Conservation (phyloP, 2,329 filamentous ascomycete species). For the Pseudocercospora crystallina region DNA sequence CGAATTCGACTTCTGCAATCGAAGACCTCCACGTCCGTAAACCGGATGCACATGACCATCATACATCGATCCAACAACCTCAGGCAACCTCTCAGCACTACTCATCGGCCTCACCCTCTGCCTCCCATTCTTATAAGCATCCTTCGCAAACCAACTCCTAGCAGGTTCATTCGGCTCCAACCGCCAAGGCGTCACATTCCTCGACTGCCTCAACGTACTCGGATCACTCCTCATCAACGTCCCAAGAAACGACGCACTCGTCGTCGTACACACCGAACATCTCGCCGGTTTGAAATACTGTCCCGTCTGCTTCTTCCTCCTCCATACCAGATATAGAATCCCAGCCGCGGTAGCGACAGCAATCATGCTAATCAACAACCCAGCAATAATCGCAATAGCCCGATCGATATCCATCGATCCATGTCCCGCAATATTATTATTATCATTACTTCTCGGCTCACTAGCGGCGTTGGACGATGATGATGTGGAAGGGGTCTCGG, state of each 20-base stretch:
- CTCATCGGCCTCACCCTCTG: not conserved
- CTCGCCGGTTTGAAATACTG: slow-evolving; percentile 12
- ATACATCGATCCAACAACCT: not conserved
- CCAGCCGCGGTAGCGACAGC: not conserved
- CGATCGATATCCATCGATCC: slow-evolving; percentile 1
- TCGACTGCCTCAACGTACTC: too few relatives aligned
- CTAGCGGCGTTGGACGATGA: not conserved
- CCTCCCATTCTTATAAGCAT: not conserved
- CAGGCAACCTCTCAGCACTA: slow-evolving; percentile 9
- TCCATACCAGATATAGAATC: slow-evolving; percentile 7
- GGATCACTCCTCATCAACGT: not conserved
- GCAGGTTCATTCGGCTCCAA: slow-evolving; percentile 1
- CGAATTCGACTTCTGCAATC: slow-evolving; percentile 12
- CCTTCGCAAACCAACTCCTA: slow-evolving; percentile 6
- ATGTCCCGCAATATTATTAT: not conserved
- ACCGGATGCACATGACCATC: not conserved
- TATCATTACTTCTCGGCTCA: not conserved
- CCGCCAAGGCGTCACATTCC: slow-evolving; percentile 4
- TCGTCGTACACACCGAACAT: slow-evolving; percentile 8
- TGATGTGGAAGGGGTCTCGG: not conserved
- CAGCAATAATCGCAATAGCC: slow-evolving; percentile 8
- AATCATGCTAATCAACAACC: slow-evolving; percentile 7
- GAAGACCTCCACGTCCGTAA: slow-evolving; percentile 1
- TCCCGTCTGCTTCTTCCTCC: slow-evolving; percentile 8
- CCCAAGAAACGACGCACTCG: not conserved